Evolutionary conservation across 2,329 filamentous ascomycete genomes (phyloP).

Genomic region (Hypomyces rosellus): DNA sequence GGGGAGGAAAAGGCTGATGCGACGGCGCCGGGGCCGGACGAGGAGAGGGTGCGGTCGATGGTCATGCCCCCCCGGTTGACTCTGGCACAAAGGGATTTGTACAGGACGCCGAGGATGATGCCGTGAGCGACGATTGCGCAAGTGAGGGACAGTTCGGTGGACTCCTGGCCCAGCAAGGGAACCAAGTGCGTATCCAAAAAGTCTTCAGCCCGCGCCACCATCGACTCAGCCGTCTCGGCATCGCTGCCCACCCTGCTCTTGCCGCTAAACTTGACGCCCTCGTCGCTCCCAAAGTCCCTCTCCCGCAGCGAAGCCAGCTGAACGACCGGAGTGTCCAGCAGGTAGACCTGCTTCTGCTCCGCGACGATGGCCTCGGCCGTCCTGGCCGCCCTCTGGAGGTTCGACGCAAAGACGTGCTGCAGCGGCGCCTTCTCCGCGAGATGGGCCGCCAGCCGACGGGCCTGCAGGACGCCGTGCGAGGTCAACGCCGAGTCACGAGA

Average conservation of each 20-base stretch:
- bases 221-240: conserved; percentile 61
- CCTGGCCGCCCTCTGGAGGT: conserved; percentile 64
- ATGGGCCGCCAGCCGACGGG: conserved; percentile 61
- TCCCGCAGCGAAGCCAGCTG: conserved; percentile 51
- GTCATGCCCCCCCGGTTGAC: conserved; percentile 29
- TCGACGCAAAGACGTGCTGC: conserved; percentile 66
- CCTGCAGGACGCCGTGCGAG: conserved; percentile 73
- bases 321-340: conserved; percentile 15
- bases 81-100: conserved; percentile 53
- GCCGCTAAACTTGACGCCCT: conserved; percentile 55
- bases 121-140: conserved; percentile 76
- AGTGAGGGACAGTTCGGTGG: conserved; percentile 9
- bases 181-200: conserved; percentile 63
- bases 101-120: conserved; percentile 66
- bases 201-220: conserved; percentile 55
- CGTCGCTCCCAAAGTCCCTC: conserved; percentile 66
- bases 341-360: conserved; percentile 37
- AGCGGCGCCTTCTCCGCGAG: conserved; percentile 45
- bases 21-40: conserved; percentile 10
- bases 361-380: conserved; percentile 63
- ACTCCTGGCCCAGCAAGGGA: conserved; percentile 34
- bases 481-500: conserved; percentile 75
- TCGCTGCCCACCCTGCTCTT: conserved; percentile 34
- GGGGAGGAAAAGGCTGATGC: conserved; percentile 19
- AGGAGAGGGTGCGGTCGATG: conserved; percentile 8